Base-by-base conservation (phyloP, 2,329 filamentous ascomycete genomes). In the Diaporthe helianthi region DNA sequence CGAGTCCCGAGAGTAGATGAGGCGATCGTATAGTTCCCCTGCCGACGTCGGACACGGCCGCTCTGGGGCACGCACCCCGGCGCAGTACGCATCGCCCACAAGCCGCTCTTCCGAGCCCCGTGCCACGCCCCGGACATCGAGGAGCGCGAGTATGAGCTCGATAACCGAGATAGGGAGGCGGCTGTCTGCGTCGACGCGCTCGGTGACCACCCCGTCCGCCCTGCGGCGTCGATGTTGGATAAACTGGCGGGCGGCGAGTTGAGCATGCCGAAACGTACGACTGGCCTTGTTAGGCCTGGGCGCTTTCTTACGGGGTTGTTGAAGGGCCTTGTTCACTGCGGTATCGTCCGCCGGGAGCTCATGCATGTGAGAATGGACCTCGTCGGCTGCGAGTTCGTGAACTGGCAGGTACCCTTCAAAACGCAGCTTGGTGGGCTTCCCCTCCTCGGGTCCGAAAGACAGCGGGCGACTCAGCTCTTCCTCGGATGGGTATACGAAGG, bases 261-360 rank as follows among this genome's bases (percentile, higher is more conserved):
- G 58, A n/a, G 44, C 29, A 17, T 63, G 41, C 29, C 44, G 58
- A 8, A 63, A 49, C 2, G 58, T n/a, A 13, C 58, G 58, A 12
- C 58, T 31, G 29, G 44, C 44, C 41, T 36, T 63, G 29, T 49
- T 63, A 46, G 58, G 58, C 44, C 44, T 33, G n/a, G 41, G 13
- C 29, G 29, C 29, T 19, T 49, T 49, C 17, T 36, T 24, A 24
- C 26, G 41, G 19, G 22, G 12, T n/a, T 17, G 19, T 13, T 47
- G 2, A n/a, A 4, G 2, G 1, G 15, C 4, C n/a, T 13, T 36
- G 44, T 22, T 17, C 6, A 49, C 10, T 38, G 12, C 36, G 12
- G 3, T 38, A 24, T 49, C 8, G 24, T 22, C 55, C 5, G 41
- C 58, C 26, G 41, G 17, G 24, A 52, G 49, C 49, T 52, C 24